Evolutionary conservation across 176 grass and related monocot genomes (phyloP).

Genomic region (Miscanthus lutarioriparius): DNA sequence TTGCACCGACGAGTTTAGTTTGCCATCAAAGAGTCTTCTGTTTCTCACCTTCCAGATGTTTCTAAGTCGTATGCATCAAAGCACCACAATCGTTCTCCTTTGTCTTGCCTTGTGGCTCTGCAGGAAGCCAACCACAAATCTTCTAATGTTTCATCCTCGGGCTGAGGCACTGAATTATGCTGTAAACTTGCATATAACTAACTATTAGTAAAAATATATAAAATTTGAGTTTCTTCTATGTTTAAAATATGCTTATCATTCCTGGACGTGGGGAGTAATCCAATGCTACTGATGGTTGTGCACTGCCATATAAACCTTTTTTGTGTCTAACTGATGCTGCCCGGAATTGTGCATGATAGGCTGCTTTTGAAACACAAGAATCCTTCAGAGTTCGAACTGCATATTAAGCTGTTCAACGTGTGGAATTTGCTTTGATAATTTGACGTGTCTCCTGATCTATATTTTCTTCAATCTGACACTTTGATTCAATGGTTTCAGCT

Average conservation of each 20-base stretch:
- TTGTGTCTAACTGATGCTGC: not conserved
- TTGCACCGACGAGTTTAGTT: no score
- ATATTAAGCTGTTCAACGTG: not conserved
- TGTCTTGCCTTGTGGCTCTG: no score
- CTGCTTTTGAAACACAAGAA: not conserved
- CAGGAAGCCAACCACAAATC: no score
- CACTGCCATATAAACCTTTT: not conserved
- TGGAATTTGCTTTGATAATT: not conserved
- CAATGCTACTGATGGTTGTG: not conserved
- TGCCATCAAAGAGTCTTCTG: no score
- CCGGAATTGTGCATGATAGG: not conserved
- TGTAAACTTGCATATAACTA: no score
- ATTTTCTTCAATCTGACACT: not conserved
- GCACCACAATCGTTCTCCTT: no score
- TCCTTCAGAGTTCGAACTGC: not conserved
- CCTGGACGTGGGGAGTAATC: not conserved
- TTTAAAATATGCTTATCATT: not conserved
- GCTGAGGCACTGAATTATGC: not conserved
- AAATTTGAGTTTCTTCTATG: not conserved
- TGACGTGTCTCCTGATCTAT: not conserved
- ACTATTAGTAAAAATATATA: not conserved
- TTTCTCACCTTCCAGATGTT: no score
- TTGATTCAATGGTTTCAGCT: conserved; percentile 1
- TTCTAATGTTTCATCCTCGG: not conserved
- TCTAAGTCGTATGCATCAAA: no score